phyloP scores from a whole-genome alignment of 1,284 basidiomycete species.

The Fomitopsis pinicola region DNA sequence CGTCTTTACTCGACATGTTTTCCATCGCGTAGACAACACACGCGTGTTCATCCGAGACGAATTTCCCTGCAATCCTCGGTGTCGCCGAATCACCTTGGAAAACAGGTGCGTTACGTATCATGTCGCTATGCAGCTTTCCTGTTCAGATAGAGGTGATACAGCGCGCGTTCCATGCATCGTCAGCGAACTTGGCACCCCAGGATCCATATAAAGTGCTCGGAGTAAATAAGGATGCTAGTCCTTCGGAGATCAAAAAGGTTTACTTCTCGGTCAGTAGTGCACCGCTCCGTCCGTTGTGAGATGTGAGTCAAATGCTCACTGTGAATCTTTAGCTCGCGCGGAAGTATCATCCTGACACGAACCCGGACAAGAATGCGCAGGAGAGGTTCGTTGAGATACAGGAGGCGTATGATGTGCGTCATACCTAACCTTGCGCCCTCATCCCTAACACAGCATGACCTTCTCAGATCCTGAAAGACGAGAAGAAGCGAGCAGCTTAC shows the following conservation, averaged over 20 bases:
- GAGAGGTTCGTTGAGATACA: conserved; percentile 98
- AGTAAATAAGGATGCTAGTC: conserved; percentile 78
- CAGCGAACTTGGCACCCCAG: conserved; percentile 57
- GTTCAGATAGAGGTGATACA: conserved; percentile 24
- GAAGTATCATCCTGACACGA: conserved; percentile 98
- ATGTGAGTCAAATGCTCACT: not conserved
- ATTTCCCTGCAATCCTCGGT: not conserved
- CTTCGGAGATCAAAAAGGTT: conserved; percentile 92
- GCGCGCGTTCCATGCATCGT: conserved; percentile 76
- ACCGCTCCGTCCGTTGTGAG: too few species aligned
- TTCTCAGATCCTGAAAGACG: conserved; percentile 87
- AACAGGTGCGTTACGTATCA: not conserved
- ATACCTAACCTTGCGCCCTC: conserved; percentile 9
- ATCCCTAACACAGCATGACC: conserved; percentile 10
- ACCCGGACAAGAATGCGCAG: conserved; percentile 87
- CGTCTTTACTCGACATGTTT: conserved; percentile 37
- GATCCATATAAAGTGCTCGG: conserved; percentile 92
- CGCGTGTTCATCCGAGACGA: not conserved
- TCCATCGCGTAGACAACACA: conserved; percentile 2
- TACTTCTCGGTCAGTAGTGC: conserved; percentile 80
- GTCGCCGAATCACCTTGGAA: not conserved
- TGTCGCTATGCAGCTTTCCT: not conserved
- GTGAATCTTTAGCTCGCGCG: conserved; percentile 74
- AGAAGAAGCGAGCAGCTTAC: conserved; percentile 89
- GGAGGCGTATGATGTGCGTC: conserved; percentile 89